Evolutionary conservation across 352 stramenopile genomes (phyloP), one percentile per base, ranked within the genome.

Genomic region (Sclerospora graminicola): DNA sequence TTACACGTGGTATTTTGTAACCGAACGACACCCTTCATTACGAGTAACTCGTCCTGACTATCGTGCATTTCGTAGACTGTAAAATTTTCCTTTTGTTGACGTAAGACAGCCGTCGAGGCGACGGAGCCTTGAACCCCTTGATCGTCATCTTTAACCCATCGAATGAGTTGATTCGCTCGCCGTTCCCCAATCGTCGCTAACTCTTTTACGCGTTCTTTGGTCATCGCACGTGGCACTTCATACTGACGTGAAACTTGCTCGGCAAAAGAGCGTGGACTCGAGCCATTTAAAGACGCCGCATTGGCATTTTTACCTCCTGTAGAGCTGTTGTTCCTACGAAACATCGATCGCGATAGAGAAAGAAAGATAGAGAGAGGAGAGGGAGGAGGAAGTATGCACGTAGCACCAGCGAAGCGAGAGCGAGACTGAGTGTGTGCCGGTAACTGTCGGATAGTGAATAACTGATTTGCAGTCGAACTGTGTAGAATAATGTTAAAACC

Each of bases 61-160:
- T 82, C 60, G 30, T 65, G 58, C 52, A 84, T 69, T 41, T 89
- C 77, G 52, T 84, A 86, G 47, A 86, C 68, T 26, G 66, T 63
- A 57, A 83, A 86, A 54, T 84, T 86, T 26, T 85, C 77, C 21
- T 83, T 84, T 40, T 89, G 73, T 41, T 85, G 66, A 7, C 80
- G 61, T 36, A 89, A 38, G 18, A 78, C 65, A 40, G 60, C 63
- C 21, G 45, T 48, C 16, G 50, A 41, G 19, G 61, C 46, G 13
- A 57, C 53, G 10, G 49, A 60, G 14, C 57, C 58, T 11, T 58
- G 47, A 18, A 63, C 55, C 15, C 40, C 53, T 16, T 77, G 69
- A 52, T 83, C 71, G 40, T 84, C 69, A 44, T 79, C 67, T 45
- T 65, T 77, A 3, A 84, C 53, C 54, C 69, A 82, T 16, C 66